phyloP scores from a whole-genome alignment of 2,329 filamentous ascomycete species.

The Leptographium wingfieldii region DNA sequence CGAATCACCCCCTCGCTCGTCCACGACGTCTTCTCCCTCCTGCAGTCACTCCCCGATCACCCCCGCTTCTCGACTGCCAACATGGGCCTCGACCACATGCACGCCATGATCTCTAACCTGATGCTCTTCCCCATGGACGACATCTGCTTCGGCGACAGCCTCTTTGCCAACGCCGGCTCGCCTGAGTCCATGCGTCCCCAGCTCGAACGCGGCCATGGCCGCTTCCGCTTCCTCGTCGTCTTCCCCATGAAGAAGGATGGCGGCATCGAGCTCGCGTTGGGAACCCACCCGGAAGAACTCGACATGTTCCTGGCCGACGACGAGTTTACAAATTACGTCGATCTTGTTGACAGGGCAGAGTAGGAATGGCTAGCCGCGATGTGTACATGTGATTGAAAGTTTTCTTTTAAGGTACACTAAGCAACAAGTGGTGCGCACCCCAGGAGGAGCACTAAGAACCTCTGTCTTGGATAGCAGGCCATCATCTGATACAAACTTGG shows the following conservation, averaged over 20 bases:
- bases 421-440: too few species aligned
- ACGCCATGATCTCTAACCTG: slow-evolving; percentile 5
- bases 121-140: neutral
- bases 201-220: neutral
- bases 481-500: too few species aligned
- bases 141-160: neutral
- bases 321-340: neutral
- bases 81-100: slow-evolving; percentile 3
- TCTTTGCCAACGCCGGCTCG: neutral
- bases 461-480: too few species aligned
- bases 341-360: neutral
- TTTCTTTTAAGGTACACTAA: too few species aligned
- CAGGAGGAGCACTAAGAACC: too few species aligned
- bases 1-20: neutral
- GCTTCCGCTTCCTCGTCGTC: slow-evolving; percentile 2
- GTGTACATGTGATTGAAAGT: too few species aligned
- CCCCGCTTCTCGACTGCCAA: slow-evolving; percentile 2
- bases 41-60: neutral
- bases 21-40: neutral
- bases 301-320: neutral
- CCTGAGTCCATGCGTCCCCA: neutral
- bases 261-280: neutral
- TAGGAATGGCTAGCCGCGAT: neutral
- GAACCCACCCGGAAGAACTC: slow-evolving; percentile 1
- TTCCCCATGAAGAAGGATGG: neutral